Conservation (phyloP, 495 filamentous ascomycete genomes). For the Tuber calosporum region DNA sequence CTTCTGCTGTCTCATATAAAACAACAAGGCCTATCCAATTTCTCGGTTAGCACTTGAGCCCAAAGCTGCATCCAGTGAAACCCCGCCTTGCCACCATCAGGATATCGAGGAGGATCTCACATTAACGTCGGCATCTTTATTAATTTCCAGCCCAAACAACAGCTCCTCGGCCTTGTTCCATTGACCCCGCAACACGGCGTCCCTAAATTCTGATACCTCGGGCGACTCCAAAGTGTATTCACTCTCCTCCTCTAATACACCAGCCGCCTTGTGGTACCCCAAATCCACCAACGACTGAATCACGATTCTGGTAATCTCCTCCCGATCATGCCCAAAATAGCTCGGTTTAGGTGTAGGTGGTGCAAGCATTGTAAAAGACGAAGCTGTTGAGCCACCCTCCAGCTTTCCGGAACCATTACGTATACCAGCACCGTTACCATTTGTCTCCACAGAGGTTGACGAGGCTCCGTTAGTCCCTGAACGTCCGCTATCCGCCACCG, state of each 20-base stretch:
- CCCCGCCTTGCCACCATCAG: conserved; percentile 44
- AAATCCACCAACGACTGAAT: conserved; percentile 85
- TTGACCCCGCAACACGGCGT: conserved; percentile 68
- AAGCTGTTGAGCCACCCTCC: conserved; percentile 36
- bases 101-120: conserved; percentile 45
- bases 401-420: conserved; percentile 39
- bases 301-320: conserved; percentile 85
- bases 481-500: conserved; percentile 21
- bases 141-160: conserved; percentile 56
- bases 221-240: conserved; percentile 82
- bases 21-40: conserved; percentile 54
- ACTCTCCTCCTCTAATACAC: conserved; percentile 67
- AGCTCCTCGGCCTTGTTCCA: conserved; percentile 81
- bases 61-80: conserved; percentile 42
- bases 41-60: conserved; percentile 47
- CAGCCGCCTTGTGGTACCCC: conserved; percentile 72
- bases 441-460: conserved; percentile 33
- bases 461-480: conserved; percentile 30
- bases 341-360: conserved; percentile 43
- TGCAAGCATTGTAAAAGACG: conserved; percentile 41
- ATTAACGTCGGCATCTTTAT: conserved; percentile 49
- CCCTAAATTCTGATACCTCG: conserved; percentile 74
- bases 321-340: conserved; percentile 78
- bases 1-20: conserved; percentile 86
- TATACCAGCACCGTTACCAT: conserved; percentile 34